Conservation (phyloP, 495 filamentous ascomycete genomes). For the Pseudoneurospora amorphoporcata region DNA sequence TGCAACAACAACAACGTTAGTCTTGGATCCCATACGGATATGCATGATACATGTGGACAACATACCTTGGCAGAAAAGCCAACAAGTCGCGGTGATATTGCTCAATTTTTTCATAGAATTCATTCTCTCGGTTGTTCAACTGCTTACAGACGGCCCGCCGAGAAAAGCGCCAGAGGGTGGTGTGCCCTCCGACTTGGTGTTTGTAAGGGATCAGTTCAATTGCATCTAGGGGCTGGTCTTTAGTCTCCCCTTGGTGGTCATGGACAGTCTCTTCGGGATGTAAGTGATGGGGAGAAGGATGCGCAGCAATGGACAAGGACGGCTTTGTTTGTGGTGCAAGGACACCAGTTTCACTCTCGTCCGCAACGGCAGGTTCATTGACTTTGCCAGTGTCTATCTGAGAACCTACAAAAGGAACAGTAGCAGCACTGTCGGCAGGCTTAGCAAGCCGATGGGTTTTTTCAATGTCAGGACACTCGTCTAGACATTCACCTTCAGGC, state of each 20-base stretch:
- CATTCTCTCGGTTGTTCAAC: conserved; percentile 92
- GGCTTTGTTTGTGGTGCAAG: conserved; percentile 11
- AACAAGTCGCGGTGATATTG: conserved; percentile 78
- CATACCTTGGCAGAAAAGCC: conserved; percentile 84
- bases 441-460: conserved; percentile 7
- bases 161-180: conserved; percentile 91
- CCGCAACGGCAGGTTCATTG: conserved; percentile 30
- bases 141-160: conserved; percentile 93
- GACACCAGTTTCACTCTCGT: conserved; percentile 26
- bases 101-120: conserved; percentile 96
- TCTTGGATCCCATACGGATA: neutral
- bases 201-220: conserved; percentile 95
- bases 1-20: conserved; percentile 24
- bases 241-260: conserved; percentile 35
- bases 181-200: conserved; percentile 95
- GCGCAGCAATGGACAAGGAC: conserved; percentile 27
- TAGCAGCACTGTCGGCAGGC: conserved; percentile 8
- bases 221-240: conserved; percentile 62
- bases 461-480: conserved; percentile 13
- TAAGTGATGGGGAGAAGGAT: conserved; percentile 7
- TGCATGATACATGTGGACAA: conserved; percentile 1
- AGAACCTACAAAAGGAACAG: conserved; percentile 15
- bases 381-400: conserved; percentile 19
- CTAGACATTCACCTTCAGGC: conserved; percentile 30
- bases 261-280: conserved; percentile 33